Evolutionary conservation across 2,329 filamentous ascomycete species (phyloP).

Genomic region (Fusarium temperatum): DNA sequence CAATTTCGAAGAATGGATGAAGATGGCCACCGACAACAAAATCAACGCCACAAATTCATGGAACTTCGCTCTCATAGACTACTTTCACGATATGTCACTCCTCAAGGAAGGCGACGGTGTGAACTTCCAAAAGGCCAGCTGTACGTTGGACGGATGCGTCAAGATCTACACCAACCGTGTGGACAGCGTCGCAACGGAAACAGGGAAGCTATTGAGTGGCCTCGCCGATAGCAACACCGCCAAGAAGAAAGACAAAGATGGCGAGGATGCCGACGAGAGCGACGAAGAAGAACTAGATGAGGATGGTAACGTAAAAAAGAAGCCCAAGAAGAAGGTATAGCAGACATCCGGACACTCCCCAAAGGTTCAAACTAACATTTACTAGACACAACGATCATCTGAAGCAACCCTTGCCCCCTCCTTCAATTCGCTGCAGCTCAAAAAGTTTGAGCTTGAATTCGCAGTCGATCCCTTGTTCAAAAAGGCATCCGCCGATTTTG

Average conservation of each 20-base stretch:
- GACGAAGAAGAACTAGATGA: constrained; percentile 71
- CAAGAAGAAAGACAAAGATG: constrained; percentile 74
- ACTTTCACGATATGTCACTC: constrained; percentile 99
- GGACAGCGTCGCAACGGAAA: constrained; percentile 97
- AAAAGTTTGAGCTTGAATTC: constrained; percentile 98
- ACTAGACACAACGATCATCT: constrained; percentile 75
- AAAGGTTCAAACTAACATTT: constrained; percentile 10
- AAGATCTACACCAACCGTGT: constrained; percentile 99
- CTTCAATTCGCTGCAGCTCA: constrained; percentile 88
- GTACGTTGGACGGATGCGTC: constrained; percentile 95
- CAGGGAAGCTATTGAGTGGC: constrained; percentile 91
- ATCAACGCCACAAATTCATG: constrained; percentile 98
- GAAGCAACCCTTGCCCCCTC: constrained; percentile 93
- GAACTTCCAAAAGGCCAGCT: constrained; percentile 98
- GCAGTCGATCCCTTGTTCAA: constrained; percentile 98
- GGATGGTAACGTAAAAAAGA: constrained; percentile 68
- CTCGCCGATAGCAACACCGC: constrained; percentile 86
- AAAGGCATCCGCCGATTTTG: constrained; percentile 97
- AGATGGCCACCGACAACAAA: constrained; percentile 99
- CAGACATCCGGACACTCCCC: not conserved
- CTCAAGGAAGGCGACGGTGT: constrained; percentile 96
- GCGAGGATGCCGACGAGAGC: constrained; percentile 73
- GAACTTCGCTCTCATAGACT: constrained; percentile 99
- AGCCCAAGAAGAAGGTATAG: constrained; percentile 78
- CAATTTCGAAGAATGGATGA: constrained; percentile 99